A percentile compares a stretch with the other conserved stretches of the same genome.
phyloP scores from a whole-genome alignment of 768 basidiomycete genomes.

The Suillus subluteus region DNA sequence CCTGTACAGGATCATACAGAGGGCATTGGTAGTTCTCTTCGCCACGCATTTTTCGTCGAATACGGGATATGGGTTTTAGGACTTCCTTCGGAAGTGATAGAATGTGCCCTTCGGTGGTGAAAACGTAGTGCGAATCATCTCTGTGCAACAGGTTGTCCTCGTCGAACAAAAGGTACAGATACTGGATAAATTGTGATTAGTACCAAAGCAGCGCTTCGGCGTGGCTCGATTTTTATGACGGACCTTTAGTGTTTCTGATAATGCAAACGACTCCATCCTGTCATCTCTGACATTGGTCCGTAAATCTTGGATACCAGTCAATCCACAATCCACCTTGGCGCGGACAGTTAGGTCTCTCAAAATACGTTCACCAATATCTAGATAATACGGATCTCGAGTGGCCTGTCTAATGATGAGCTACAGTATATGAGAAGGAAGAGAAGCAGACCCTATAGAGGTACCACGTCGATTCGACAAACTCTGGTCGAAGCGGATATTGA shows the following conservation, averaged over 20 bases:
- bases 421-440: constrained; percentile 5
- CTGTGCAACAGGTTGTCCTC: constrained; percentile 75
- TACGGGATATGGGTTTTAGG: constrained; percentile 58
- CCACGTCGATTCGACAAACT: constrained; percentile 97
- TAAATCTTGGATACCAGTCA: constrained; percentile 82
- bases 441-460: constrained; percentile 82
- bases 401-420: constrained; percentile 54
- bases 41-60: constrained; percentile 62
- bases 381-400: constrained; percentile 89
- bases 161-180: constrained; percentile 91
- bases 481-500: constrained; percentile 84
- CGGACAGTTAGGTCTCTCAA: constrained; percentile 74
- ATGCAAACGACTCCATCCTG: constrained; percentile 96
- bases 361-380: constrained; percentile 87
- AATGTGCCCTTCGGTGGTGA: constrained; percentile 95
- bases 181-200: constrained; percentile 48
- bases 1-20: constrained; percentile 53
- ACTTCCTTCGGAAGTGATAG: constrained; percentile 63
- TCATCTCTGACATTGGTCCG: constrained; percentile 80
- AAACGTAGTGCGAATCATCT: constrained; percentile 86
- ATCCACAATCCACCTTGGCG: constrained; percentile 83
- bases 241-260: constrained; percentile 92
- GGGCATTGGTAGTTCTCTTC: constrained; percentile 77
- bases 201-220: neutral
- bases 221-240: constrained; percentile 5